A percentile compares a stretch with the other conserved stretches of the same genome.
phyloP scores from a whole-genome alignment of 306 rosid genomes.

The Cucurbita argyrosperma region DNA sequence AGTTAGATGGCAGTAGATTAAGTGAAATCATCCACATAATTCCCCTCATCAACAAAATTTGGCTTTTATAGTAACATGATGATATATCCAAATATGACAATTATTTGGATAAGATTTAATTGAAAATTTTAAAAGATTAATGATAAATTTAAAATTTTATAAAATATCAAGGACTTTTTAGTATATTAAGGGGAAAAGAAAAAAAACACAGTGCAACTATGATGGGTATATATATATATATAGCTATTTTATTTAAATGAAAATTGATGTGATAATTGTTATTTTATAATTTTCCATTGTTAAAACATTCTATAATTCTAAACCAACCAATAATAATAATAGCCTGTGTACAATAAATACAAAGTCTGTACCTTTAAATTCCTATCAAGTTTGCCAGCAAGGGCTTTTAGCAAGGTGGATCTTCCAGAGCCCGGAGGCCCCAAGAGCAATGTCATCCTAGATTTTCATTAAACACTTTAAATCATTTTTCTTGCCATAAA shows the following conservation, averaged over 20 bases:
- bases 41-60: neutral
- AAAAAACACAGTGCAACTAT: too few species aligned
- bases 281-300: neutral
- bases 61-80: too few species aligned
- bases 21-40: too few species aligned
- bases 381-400: constrained; percentile 65
- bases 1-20: too few species aligned
- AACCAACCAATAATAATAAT: too few species aligned
- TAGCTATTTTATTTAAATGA: neutral
- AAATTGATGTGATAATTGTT: neutral
- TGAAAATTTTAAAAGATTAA: neutral
- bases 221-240: neutral
- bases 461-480: neutral
- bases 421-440: constrained; percentile 89
- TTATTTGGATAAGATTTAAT: neutral
- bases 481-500: too few species aligned
- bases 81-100: too few species aligned
- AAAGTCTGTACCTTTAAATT: constrained; percentile 33
- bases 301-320: neutral
- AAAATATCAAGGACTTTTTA: too few species aligned
- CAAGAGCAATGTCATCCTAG: constrained; percentile 81
- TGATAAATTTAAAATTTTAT: too few species aligned
- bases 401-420: constrained; percentile 63
- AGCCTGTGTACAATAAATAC: neutral
- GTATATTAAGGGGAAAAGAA: too few species aligned